Conservation (phyloP, 306 rosid genomes). For the Ammopiptanthus mongolicus region DNA sequence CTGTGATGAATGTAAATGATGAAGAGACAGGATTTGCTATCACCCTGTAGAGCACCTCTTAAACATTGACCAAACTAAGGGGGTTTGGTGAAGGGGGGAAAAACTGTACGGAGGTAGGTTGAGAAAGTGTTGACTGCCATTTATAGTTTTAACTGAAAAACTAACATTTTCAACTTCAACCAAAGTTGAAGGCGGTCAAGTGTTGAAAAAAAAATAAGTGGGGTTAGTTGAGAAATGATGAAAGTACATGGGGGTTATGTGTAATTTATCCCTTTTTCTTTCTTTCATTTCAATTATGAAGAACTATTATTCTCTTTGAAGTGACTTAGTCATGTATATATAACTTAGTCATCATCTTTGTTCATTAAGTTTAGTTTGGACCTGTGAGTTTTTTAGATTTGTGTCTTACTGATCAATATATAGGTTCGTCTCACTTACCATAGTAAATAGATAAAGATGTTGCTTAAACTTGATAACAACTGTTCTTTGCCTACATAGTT, state of each 20-base stretch:
- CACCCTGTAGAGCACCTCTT: not conserved
- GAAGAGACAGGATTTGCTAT: not conserved
- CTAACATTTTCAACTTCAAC: not conserved
- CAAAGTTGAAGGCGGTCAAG: not conserved
- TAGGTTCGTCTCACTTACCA: not conserved
- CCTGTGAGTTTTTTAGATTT: not conserved
- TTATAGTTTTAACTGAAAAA: not conserved
- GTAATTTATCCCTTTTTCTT: not conserved
- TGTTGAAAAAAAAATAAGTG: not conserved
- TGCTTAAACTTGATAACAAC: not conserved
- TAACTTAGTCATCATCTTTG: not conserved
- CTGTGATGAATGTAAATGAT: too few species aligned
- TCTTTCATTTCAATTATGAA: not conserved
- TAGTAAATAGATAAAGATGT: not conserved
- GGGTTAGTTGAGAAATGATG: not conserved
- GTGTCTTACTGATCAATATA: not conserved
- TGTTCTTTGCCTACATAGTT: not conserved
- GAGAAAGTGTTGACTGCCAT: not conserved
- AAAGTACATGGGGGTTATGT: too few species aligned
- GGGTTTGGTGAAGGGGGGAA: not conserved
- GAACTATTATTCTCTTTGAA: not conserved
- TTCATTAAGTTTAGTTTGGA: conserved; percentile 1
- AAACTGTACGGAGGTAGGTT: not conserved
- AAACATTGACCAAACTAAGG: not conserved
- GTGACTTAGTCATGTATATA: not conserved